Conservation (phyloP, 2,329 filamentous ascomycete species). For the Gaeumannomyces tritici region DNA sequence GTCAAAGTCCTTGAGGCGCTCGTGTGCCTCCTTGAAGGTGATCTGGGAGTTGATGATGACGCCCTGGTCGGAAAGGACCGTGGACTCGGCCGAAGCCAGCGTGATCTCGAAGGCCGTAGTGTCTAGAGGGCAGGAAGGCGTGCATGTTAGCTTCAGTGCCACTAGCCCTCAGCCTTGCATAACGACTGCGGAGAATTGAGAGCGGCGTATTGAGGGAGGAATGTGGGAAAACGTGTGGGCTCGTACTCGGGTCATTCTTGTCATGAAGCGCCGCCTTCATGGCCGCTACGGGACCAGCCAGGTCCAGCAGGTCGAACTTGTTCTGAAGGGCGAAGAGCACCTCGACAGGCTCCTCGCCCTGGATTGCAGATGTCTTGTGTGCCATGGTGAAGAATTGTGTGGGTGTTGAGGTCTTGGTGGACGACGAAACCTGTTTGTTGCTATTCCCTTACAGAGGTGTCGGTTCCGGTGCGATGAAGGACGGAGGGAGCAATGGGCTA, state of each 20-base stretch:
- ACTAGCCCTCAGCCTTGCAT: neutral
- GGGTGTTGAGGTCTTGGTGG: neutral
- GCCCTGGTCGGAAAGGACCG: conserved; percentile 51
- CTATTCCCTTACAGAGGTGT: too few species aligned
- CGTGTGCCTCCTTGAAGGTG: conserved; percentile 68
- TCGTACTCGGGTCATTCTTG: conserved; percentile 41
- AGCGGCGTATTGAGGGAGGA: neutral
- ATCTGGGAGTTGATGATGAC: conserved; percentile 65
- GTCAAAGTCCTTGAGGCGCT: conserved; percentile 66
- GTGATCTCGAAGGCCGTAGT: conserved; percentile 51
- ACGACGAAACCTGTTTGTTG: neutral
- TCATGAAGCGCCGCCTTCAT: conserved; percentile 42
- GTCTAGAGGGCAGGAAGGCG: conserved; percentile 22
- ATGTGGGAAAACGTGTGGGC: neutral
- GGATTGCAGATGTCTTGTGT: conserved; percentile 47
- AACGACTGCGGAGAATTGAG: conserved; percentile 7
- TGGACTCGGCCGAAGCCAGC: conserved; percentile 41
- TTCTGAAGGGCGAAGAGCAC: conserved; percentile 51
- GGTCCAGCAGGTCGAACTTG: conserved; percentile 51
- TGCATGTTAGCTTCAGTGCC: neutral
- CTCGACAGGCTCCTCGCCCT: conserved; percentile 45
- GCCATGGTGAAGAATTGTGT: conserved; percentile 39
- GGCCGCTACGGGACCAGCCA: conserved; percentile 45
- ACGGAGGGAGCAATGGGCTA: neutral
- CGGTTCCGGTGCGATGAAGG: too few species aligned